Base-by-base conservation (phyloP, 768 basidiomycete species). In the Leucosporidium scottii region DNA sequence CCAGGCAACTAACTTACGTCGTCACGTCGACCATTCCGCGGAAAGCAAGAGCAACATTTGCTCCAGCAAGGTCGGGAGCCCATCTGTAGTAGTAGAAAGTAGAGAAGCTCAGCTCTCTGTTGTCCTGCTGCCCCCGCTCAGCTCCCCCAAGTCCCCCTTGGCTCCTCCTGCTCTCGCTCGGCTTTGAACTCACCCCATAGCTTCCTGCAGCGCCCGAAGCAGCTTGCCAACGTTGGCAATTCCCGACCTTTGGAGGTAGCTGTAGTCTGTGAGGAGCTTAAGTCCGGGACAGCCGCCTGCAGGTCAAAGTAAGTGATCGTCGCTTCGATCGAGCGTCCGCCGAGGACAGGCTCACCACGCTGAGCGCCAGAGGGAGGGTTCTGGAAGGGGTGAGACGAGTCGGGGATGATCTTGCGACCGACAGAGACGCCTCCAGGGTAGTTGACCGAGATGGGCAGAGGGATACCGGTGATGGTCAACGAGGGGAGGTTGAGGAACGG, bases 331-430 rank as follows among this genome's bases (percentile, higher is more conserved):
- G n/a, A n/a, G n/a, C n/a, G 15, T n/a, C n/a, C n/a, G 15, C 39
- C 39, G 39, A 44, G 15, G 39, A 6, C 2, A 44, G n/a, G n/a
- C 39, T 44, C 13, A 44, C 39, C 39, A 28, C 53, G 53, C 25
- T 54, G 53, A 54, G 25, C 27, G 30, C 27, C 30, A 17, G 25
- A 28, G 30, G 53, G 13, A 30, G 53, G 53, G 30, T 25, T 30
- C 13, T 27, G 27, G 53, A 17, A 54, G 25, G 53, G 53, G 27
- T 54, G 53, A 54, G 53, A 6, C 27, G 27, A 17, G 53, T 54
- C 53, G 12, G 53, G 53, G 30, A 54, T 54, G 27, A 54, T 28
- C 53, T 54, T 54, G 53, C 53, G 53, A 20, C 53, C 53, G 53
- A 54, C 53, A 12, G 53, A 4, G 20, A 54, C 53, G 27, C 25